A percentile compares a stretch with the other conserved stretches of the same genome.
Conservation (phyloP, 129 eudicot species). For the Flaveria bidentis region DNA sequence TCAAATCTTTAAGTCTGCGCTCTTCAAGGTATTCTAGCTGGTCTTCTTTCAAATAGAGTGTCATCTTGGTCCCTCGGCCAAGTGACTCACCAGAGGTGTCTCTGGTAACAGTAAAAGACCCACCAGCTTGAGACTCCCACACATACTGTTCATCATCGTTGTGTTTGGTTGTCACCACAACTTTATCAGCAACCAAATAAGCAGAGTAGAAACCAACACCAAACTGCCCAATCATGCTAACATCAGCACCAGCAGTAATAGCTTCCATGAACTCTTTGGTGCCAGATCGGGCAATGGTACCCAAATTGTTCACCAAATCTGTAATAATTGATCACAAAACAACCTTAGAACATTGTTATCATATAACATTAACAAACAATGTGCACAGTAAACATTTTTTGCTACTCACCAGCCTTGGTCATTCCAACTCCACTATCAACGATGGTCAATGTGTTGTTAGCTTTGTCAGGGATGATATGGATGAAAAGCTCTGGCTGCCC, state of each 20-base stretch:
- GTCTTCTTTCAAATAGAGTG: constrained; percentile 69
- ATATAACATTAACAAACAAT: not conserved
- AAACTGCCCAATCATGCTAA: constrained; percentile 92
- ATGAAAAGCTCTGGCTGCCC: constrained; percentile 88
- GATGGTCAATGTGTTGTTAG: constrained; percentile 69
- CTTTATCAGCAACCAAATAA: constrained; percentile 82
- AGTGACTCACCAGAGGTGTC: constrained; percentile 72
- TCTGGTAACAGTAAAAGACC: constrained; percentile 79
- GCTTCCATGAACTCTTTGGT: constrained; percentile 96
- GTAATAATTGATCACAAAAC: not conserved
- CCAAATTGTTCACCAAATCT: constrained; percentile 92
- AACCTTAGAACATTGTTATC: not conserved
- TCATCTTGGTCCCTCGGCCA: constrained; percentile 80
- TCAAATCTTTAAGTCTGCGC: constrained; percentile 70
- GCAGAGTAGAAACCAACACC: constrained; percentile 99
- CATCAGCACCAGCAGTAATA: constrained; percentile 89
- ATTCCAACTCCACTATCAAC: constrained; percentile 92
- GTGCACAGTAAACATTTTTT: not conserved
- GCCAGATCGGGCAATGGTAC: constrained; percentile 86
- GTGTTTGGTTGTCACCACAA: constrained; percentile 78
- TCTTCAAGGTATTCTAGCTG: constrained; percentile 88
- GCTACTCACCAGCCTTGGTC: constrained; percentile 86
- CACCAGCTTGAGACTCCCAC: constrained; percentile 95
- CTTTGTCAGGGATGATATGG: constrained; percentile 84
- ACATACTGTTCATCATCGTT: constrained; percentile 85